Evolutionary conservation across 768 basidiomycete species (phyloP), one percentile per base, ranked within the genome.

Genomic region (Cystofilobasidium ferigula): DNA sequence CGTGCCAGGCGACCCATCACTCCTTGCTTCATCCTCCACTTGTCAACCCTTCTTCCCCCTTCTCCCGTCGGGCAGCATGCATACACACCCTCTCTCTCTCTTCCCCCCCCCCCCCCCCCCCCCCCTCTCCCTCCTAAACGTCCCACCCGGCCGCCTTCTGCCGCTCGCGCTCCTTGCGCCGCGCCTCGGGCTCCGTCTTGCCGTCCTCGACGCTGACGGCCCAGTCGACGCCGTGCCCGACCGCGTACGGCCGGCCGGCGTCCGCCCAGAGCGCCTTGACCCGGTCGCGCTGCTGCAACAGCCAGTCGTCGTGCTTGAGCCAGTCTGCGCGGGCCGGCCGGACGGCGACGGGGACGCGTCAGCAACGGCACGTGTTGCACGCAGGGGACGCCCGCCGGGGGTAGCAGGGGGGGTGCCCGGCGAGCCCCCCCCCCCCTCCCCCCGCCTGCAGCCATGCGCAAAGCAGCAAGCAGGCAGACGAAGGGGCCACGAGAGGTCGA

Each of bases 141-240:
- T 77, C 74, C 76, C 76, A 77, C 10, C 76, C 76, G 22, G 71
- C 45, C 45, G 74, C 73, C 65, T 74, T 75, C 59, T 77, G 76
- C 57, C 75, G 45, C 67, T 75, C 66, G 63, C 74, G 73, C 67
- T 77, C 76, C 63, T 75, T 72, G 36, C 51, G 63, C 22, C 74
- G 74, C 28, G 67, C 69, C 54, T 72, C 70, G 0, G 76, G 76
- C 30, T 69, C 71, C 20, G 68, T 14, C 66, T 69, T 71, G 3
- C 76, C 76, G 42, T 74, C 72, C 36, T 68, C 68, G 30, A 76
- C 70, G 34, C 69, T 71, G n/a, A 69, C 18, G 18, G 48, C 64
- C 4, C 74, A 71, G 4, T 72, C 69, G 14, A 77, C 69, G 6
- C 76, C 76, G 40, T 72, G 68, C 51, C 73, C 73, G 45, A 63